Conservation (phyloP, 2,329 filamentous ascomycete species). For the Aspergillus brasiliensis region DNA sequence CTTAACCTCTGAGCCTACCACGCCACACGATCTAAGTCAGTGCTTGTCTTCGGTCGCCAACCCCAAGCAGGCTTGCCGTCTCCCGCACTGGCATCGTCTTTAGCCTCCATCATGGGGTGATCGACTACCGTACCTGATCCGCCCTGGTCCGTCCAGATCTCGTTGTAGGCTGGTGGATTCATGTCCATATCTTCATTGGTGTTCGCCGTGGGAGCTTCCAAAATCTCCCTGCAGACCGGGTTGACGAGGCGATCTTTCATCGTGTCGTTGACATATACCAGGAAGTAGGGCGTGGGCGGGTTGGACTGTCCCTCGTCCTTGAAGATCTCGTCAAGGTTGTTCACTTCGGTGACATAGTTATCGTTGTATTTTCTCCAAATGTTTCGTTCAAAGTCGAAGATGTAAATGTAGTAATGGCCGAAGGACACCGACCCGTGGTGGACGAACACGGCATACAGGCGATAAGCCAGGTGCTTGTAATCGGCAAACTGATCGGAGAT, state of each 20-base stretch:
- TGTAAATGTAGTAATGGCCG: conserved; percentile 97
- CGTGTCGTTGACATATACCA: conserved; percentile 77
- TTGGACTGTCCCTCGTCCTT: conserved; percentile 61
- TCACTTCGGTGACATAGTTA: conserved; percentile 70
- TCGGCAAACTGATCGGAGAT: conserved; percentile 64
- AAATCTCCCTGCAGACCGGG: conserved; percentile 55
- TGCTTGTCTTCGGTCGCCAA: conserved; percentile 18
- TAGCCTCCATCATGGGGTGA: conserved; percentile 14
- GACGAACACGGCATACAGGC: conserved; percentile 88
- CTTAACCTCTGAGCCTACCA: conserved; percentile 30
- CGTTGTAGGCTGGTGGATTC: conserved; percentile 34
- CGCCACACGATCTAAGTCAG: conserved; percentile 30
- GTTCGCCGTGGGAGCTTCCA: conserved; percentile 18
- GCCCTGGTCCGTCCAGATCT: conserved; percentile 22
- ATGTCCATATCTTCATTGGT: conserved; percentile 28
- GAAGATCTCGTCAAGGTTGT: conserved; percentile 68
- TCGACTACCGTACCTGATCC: conserved; percentile 33
- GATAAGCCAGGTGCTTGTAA: conserved; percentile 70
- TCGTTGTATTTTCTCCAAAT: conserved; percentile 97
- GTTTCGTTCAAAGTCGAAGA: conserved; percentile 78
- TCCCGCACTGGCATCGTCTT: conserved; percentile 6
- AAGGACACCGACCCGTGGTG: conserved; percentile 70
- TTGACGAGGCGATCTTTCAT: conserved; percentile 62
- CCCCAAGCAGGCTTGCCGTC: conserved; percentile 9
- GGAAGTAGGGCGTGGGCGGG: conserved; percentile 76